A percentile compares a stretch with the other conserved stretches of the same genome.
phyloP scores from a whole-genome alignment of 495 filamentous ascomycete genomes.

The Lindgomyces ingoldianus region DNA sequence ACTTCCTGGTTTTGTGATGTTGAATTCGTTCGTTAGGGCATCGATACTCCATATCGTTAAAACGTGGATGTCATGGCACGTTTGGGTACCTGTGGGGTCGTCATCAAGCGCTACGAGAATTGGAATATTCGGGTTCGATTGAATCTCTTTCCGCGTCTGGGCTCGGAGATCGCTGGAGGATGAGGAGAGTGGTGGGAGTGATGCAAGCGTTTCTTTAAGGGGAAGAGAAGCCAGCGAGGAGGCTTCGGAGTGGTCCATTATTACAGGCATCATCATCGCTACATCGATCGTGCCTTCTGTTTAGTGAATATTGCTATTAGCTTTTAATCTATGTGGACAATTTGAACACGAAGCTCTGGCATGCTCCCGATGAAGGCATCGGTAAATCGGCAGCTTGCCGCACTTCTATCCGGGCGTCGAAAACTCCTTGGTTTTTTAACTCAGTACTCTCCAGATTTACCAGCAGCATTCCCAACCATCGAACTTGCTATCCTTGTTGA shows the following conservation, averaged over 20 bases:
- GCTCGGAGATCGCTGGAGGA: constrained; percentile 3
- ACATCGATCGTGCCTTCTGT: too few species aligned
- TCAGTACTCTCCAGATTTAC: too few species aligned
- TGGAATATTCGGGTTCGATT: constrained; percentile 2
- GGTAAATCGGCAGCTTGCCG: background rate
- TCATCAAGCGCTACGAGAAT: constrained; percentile 56
- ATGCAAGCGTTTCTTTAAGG: background rate
- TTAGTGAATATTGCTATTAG: too few species aligned
- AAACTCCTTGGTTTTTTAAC: too few species aligned
- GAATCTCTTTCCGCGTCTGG: constrained; percentile 5
- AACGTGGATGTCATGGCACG: constrained; percentile 59
- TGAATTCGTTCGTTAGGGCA: constrained; percentile 50
- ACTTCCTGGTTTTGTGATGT: constrained; percentile 8
- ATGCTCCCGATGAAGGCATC: background rate
- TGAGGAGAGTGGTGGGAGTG: background rate
- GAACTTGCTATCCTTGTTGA: too few species aligned
- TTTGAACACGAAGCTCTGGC: background rate
- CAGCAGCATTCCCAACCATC: too few species aligned
- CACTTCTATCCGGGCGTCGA: background rate
- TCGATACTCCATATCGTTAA: constrained; percentile 55
- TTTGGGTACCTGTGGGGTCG: constrained; percentile 60
- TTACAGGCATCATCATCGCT: background rate
- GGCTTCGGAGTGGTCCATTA: background rate
- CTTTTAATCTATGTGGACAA: too few species aligned
- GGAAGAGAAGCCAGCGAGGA: background rate